Percentiles rank a stretch among this genome's conserved stretches.
Conservation (phyloP, 257 asterid species). For the Solanum appendiculatum region DNA sequence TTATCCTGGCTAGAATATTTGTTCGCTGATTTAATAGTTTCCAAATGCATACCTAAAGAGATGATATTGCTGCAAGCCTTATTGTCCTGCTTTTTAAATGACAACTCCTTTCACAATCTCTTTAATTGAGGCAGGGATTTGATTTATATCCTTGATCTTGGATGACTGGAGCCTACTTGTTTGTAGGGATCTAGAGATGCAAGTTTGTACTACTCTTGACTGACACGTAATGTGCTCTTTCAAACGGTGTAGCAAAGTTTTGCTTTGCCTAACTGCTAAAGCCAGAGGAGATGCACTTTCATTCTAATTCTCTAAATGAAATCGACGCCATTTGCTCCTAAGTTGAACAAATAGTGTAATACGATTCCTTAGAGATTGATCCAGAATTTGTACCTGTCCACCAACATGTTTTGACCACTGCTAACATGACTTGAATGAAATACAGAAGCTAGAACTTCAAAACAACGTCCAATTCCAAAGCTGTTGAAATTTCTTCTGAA, state of each 20-base stretch:
- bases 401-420: background rate
- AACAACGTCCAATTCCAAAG: background rate
- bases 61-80: background rate
- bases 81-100: background rate
- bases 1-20: background rate
- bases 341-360: background rate
- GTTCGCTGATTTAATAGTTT: background rate
- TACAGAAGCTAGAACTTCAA: background rate
- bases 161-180: background rate
- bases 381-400: background rate
- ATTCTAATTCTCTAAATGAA: background rate
- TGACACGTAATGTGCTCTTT: background rate
- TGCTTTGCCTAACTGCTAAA: background rate
- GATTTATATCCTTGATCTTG: background rate
- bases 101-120: background rate
- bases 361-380: background rate
- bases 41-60: background rate
- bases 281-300: background rate
- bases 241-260: background rate
- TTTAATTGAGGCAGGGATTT: background rate
- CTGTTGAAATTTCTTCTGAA: background rate
- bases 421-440: background rate
- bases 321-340: background rate
- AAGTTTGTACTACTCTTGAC: background rate
- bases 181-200: background rate